Evolutionary conservation across 176 grass and related monocot genomes (phyloP).

Genomic region (Avena eriantha): DNA sequence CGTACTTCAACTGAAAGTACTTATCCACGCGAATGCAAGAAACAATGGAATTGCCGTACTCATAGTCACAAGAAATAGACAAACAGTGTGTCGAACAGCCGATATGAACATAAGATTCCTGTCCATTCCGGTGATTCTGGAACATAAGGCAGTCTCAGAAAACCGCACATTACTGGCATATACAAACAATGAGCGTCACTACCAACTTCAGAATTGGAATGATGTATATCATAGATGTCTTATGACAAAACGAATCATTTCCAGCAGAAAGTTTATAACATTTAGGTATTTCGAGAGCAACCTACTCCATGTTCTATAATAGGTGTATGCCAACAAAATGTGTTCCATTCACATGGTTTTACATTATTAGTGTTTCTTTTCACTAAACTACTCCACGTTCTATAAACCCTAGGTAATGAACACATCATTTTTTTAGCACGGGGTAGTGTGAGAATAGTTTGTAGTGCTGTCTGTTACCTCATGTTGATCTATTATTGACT

Average conservation of each 20-base stretch:
- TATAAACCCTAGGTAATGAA: background rate
- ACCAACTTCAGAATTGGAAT: conserved; percentile 20
- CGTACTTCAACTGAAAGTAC: conserved; percentile 59
- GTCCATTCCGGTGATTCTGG: conserved; percentile 56
- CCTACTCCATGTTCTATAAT: no score
- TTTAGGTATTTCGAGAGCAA: background rate
- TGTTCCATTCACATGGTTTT: background rate
- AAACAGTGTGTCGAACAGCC: conserved; percentile 55
- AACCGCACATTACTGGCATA: conserved; percentile 31
- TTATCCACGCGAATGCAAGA: conserved; percentile 66
- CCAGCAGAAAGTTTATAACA: background rate
- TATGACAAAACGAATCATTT: conserved; percentile 6
- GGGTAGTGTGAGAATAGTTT: conserved; percentile 11
- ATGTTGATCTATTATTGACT: background rate
- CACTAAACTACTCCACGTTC: background rate
- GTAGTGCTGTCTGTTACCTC: background rate
- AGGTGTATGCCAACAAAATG: conserved; percentile 26
- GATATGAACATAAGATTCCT: conserved; percentile 57
- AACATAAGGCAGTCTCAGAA: conserved; percentile 55
- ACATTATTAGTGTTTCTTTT: background rate
- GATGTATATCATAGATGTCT: background rate
- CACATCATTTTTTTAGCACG: background rate
- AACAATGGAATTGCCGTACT: conserved; percentile 60
- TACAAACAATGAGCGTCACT: conserved; percentile 41
- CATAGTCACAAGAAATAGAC: conserved; percentile 61